Base-by-base conservation (phyloP, 345 rosid species). In the Lumnitzera littorea region DNA sequence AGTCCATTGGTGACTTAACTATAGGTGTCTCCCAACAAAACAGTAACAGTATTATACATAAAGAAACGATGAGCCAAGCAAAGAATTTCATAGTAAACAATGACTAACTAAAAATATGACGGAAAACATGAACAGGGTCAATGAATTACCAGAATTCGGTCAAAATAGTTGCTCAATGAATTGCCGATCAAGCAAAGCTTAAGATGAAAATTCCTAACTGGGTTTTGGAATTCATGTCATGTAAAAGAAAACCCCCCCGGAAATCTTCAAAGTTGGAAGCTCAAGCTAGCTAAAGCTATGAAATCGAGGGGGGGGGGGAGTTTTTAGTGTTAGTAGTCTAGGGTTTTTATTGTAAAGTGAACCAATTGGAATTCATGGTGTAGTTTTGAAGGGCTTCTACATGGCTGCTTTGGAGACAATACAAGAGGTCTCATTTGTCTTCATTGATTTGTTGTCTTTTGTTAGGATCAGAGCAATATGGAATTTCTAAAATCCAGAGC, bases 401-500 rank as follows among this genome's bases (percentile, higher is more conserved):
- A 63, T 73, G 81, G 76, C 75, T 76, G 76, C 78, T 66, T 79
- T 73, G 70, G 69, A 70, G 70, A 82, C 77, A 75, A 75, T 46
- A 63, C 74, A 73, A 68, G 81, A 68, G 74, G 76, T 62, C 67
- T 81, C 48, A 70, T 80, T 85, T 85, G 88, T 85, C 88, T 61
- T 65, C 80, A 76, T 67, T 64, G 77, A 50, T 70, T 73, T 75
- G 74, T 73, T 76, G 80, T 78, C 77, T 66, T 66, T 71, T 71
- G 78, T 74, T 55, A 67, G 62, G 62, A 57, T 70, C 78, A 67
- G 69, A 73, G 70, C 83, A 79, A 83, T 71, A 76, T 69, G 78
- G 91, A 85, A 83, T 85, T 83, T 83, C 84, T 80, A 84, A 70
- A 67, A 68, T 57, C 43, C 82, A 77, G 66, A 57, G 72, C 64